phyloP scores from a whole-genome alignment of 345 rosid genomes.

The Salix brachista region DNA sequence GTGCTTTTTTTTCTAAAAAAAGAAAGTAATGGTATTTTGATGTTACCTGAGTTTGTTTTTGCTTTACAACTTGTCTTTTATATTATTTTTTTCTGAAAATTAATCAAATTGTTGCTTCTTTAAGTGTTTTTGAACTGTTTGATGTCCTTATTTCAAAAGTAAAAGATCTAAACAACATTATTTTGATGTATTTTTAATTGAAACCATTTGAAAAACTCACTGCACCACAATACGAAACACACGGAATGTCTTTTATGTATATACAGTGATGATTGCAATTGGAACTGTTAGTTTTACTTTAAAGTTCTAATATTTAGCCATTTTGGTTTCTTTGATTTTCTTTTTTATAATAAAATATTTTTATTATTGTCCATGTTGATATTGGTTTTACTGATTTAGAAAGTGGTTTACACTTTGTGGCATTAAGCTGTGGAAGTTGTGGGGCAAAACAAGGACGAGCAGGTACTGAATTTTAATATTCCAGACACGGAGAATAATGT shows the following conservation, averaged over 20 bases:
- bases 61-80: too few species aligned
- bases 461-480: conserved; percentile 43
- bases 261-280: background rate
- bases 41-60: too few species aligned
- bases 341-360: background rate
- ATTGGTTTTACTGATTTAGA: background rate
- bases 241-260: background rate
- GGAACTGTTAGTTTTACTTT: background rate
- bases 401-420: background rate
- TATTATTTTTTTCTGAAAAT: too few species aligned
- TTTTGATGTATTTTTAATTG: too few species aligned
- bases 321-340: background rate
- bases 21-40: background rate
- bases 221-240: too few species aligned
- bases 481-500: conserved; percentile 52
- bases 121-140: too few species aligned
- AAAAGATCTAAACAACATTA: too few species aligned
- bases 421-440: conserved; percentile 34
- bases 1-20: background rate
- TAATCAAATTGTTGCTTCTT: too few species aligned
- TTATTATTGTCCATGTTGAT: background rate
- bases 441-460: conserved; percentile 43
- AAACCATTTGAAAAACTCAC: too few species aligned
- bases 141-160: too few species aligned
- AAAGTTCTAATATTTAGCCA: background rate